phyloP scores from a whole-genome alignment of 2,329 filamentous ascomycete genomes.

The Sporothrix variecibatus region DNA sequence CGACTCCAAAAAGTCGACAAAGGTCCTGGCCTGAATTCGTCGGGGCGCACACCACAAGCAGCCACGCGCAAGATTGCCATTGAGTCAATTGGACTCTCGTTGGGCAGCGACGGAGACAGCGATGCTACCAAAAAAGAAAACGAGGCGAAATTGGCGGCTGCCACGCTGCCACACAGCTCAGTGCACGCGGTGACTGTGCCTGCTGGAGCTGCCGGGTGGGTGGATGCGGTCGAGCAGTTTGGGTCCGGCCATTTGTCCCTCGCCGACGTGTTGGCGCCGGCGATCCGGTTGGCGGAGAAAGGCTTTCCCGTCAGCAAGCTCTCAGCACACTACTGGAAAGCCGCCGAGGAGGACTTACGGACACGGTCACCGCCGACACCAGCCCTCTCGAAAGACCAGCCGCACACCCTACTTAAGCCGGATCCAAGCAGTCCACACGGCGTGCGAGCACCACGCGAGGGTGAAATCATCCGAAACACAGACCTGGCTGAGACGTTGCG shows the following conservation, averaged over 20 bases:
- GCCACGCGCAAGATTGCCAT: constrained; percentile 69
- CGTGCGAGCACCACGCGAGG: constrained; percentile 69
- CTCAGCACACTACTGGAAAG: constrained; percentile 37
- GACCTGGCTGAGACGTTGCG: constrained; percentile 78
- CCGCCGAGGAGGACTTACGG: constrained; percentile 32
- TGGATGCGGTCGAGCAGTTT: constrained; percentile 82
- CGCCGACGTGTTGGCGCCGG: constrained; percentile 74
- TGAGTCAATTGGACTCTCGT: constrained; percentile 63
- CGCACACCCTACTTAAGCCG: constrained; percentile 79
- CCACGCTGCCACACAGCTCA: constrained; percentile 68
- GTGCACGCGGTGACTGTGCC: constrained; percentile 82
- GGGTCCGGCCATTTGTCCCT: constrained; percentile 79
- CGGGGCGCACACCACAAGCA: constrained; percentile 73
- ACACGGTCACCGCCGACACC: constrained; percentile 64
- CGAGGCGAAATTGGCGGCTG: background rate
- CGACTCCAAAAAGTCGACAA: constrained; percentile 60
- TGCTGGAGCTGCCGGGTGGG: constrained; percentile 64
- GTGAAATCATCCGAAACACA: constrained; percentile 84
- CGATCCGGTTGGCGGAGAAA: constrained; percentile 78
- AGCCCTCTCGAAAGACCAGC: background rate
- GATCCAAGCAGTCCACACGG: constrained; percentile 63
- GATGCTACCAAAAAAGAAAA: constrained; percentile 33
- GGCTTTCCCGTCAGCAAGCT: constrained; percentile 86
- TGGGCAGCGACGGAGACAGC: constrained; percentile 26
- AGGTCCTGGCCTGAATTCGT: constrained; percentile 86